phyloP scores from a whole-genome alignment of 495 filamentous ascomycete species.

The Physcia stellaris region DNA sequence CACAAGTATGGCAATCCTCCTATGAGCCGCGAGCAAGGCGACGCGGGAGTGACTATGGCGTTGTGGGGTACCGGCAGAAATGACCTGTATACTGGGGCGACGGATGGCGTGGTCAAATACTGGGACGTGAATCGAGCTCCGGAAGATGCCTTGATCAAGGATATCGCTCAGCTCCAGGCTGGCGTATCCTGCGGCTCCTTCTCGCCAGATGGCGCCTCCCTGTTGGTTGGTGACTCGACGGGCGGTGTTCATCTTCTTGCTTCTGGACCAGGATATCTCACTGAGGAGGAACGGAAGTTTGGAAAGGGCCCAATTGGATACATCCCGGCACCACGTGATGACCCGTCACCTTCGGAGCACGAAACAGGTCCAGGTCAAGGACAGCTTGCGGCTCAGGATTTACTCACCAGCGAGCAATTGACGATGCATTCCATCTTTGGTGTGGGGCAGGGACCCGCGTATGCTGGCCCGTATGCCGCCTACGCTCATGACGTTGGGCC shows the following conservation, averaged over 20 bases:
- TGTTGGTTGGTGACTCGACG: constrained; percentile 64
- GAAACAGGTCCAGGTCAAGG: constrained; percentile 15
- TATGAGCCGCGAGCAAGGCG: constrained; percentile 44
- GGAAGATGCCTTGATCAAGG: constrained; percentile 47
- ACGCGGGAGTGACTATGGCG: constrained; percentile 70
- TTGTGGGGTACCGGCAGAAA: constrained; percentile 61
- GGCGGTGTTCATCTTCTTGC: constrained; percentile 60
- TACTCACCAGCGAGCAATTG: constrained; percentile 27
- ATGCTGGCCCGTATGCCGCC: constrained; percentile 30
- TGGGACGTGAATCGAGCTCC: constrained; percentile 63
- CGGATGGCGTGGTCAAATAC: constrained; percentile 72
- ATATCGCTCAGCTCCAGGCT: constrained; percentile 35
- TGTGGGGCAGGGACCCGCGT: constrained; percentile 30
- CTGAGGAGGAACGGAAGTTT: background rate
- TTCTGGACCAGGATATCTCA: constrained; percentile 16
- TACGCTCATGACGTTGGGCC: constrained; percentile 24
- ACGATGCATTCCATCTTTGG: constrained; percentile 28
- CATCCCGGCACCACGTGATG: constrained; percentile 6
- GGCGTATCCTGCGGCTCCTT: constrained; percentile 52
- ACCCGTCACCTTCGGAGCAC: constrained; percentile 1
- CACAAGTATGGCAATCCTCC: constrained; percentile 18
- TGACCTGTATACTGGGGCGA: constrained; percentile 77
- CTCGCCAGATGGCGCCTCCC: constrained; percentile 52
- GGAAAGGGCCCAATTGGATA: background rate
- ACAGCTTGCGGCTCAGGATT: constrained; percentile 14